Evolutionary conservation across 176 grass and related monocot genomes (phyloP).

Genomic region (Bolboschoenus planiculmis): DNA sequence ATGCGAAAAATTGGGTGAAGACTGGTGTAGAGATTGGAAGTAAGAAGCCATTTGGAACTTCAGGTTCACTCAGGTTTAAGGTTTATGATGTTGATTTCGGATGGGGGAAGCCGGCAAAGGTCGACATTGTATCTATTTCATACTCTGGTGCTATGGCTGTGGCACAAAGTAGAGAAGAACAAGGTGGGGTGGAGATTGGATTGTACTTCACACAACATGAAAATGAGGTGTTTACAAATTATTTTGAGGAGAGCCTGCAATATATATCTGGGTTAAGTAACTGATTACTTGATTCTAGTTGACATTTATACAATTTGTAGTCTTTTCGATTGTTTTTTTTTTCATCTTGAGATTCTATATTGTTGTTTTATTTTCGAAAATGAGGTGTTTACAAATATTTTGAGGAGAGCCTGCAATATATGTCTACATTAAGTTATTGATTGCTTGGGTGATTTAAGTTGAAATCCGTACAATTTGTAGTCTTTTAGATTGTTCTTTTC

Average conservation of each 20-base stretch:
- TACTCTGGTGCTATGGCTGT: slow-evolving; percentile 37
- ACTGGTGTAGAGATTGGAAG: not conserved
- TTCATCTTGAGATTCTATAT: not conserved
- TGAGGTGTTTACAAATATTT: no score
- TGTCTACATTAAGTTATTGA: no score
- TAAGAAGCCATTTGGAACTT: not conserved
- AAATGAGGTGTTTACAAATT: slow-evolving; percentile 30
- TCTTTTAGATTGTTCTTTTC: no score
- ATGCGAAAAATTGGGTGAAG: slow-evolving; percentile 20
- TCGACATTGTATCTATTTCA: slow-evolving; percentile 44
- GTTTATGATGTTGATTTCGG: slow-evolving; percentile 39
- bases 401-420: no score
- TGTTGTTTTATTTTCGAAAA: not conserved
- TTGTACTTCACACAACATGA: slow-evolving; percentile 21
- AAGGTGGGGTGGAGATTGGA: slow-evolving; percentile 38
- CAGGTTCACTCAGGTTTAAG: slow-evolving; percentile 20
- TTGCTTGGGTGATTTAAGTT: no score
- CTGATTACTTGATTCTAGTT: not conserved
- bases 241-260: slow-evolving; percentile 11
- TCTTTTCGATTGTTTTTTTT: not conserved
- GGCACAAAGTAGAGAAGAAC: slow-evolving; percentile 33
- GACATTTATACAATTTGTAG: not conserved
- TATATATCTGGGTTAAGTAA: not conserved
- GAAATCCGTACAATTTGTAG: no score
- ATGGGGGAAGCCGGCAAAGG: slow-evolving; percentile 36